Evolutionary conservation across 1,284 basidiomycete species (phyloP).

Genomic region (Peniophora sp.): DNA sequence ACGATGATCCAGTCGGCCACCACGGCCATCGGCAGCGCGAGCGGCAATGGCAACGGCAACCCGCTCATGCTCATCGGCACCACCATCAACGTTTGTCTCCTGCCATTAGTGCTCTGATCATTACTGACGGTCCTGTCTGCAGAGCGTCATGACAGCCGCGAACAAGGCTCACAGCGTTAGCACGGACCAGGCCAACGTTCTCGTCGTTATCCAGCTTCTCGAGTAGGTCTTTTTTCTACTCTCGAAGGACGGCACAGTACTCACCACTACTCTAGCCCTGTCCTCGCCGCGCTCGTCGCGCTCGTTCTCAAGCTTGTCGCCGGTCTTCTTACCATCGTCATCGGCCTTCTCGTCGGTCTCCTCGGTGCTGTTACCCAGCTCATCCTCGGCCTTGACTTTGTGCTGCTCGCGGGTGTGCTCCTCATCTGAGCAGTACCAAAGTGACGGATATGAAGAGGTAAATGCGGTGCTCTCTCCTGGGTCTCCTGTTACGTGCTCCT

Average conservation of each 20-base stretch:
- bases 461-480: too few species aligned
- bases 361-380: background rate
- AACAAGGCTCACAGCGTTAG: background rate
- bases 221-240: background rate
- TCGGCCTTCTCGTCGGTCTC: background rate
- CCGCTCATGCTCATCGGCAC: background rate
- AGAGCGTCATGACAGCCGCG: background rate
- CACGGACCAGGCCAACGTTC: background rate
- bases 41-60: background rate
- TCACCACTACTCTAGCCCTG: background rate
- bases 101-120: too few species aligned
- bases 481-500: too few species aligned
- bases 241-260: background rate
- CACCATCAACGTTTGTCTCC: background rate
- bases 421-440: background rate
- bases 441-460: too few species aligned
- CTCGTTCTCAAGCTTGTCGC: background rate
- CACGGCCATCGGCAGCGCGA: background rate
- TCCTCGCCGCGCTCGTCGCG: background rate
- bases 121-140: background rate
- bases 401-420: background rate
- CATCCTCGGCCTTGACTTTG: background rate
- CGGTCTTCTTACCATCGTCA: background rate
- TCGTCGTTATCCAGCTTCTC: background rate
- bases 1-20: background rate